phyloP scores from a whole-genome alignment of 2,329 filamentous ascomycete genomes.

The Allantophomopsis cytisporea region DNA sequence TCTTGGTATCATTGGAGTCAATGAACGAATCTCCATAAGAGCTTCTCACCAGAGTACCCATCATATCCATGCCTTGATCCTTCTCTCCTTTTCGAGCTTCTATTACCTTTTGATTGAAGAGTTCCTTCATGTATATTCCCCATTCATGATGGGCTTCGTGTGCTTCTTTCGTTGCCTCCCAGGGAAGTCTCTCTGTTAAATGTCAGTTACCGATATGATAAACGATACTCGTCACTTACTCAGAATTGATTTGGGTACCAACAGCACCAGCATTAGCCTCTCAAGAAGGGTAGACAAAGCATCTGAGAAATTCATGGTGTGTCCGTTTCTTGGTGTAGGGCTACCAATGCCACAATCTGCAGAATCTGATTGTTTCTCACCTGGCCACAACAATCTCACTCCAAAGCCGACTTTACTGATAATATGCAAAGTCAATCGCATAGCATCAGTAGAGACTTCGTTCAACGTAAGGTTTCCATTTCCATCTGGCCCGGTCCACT shows the following conservation, averaged over 20 bases:
- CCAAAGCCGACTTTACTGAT: slow-evolving; percentile 64
- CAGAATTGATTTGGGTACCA: slow-evolving; percentile 35
- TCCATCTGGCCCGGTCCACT: slow-evolving; percentile 35
- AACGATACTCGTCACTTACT: slow-evolving; percentile 17
- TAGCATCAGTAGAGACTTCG: slow-evolving; percentile 49
- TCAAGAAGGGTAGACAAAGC: slow-evolving; percentile 38
- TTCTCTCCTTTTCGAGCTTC: slow-evolving; percentile 23
- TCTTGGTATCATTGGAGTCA: slow-evolving; percentile 24
- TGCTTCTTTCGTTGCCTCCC: slow-evolving; percentile 28
- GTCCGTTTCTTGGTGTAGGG: slow-evolving; percentile 20
- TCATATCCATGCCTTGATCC: slow-evolving; percentile 34
- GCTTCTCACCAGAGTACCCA: slow-evolving; percentile 35
- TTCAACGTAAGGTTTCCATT: slow-evolving; percentile 32
- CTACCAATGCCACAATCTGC: slow-evolving; percentile 28
- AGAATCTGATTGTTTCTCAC: slow-evolving; percentile 33
- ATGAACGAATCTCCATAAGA: slow-evolving; percentile 24
- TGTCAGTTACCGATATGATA: background rate
- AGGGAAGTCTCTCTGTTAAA: slow-evolving; percentile 22
- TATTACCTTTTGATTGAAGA: slow-evolving; percentile 36
- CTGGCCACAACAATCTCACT: slow-evolving; percentile 44
- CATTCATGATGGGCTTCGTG: slow-evolving; percentile 37
- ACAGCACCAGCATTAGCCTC: slow-evolving; percentile 34
- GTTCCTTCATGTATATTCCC: slow-evolving; percentile 47
- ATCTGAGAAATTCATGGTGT: slow-evolving; percentile 40
- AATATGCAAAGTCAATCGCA: slow-evolving; percentile 44